A percentile compares a stretch with the other conserved stretches of the same genome.
phyloP scores from a whole-genome alignment of 73 alveolate genomes.

The Tetrahymena malaccensis region DNA sequence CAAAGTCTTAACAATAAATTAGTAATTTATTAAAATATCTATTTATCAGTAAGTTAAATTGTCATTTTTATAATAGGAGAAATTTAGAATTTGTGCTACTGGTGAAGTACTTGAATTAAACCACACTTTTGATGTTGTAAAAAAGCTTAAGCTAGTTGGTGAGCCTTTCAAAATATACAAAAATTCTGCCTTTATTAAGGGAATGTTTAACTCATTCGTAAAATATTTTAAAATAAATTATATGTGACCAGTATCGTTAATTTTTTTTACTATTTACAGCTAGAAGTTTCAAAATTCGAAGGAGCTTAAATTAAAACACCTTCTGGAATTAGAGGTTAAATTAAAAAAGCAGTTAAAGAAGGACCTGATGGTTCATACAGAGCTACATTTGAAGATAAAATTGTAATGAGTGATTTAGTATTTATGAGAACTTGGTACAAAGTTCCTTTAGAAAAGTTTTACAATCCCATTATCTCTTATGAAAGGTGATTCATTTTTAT shows the following conservation, averaged over 20 bases:
- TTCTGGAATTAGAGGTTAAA: constrained; percentile 98
- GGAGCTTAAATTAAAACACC: constrained; percentile 98
- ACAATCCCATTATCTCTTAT: constrained; percentile 75
- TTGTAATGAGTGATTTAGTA: constrained; percentile 95
- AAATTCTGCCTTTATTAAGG: constrained; percentile 98
- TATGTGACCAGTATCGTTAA: neutral
- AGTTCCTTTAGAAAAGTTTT: constrained; percentile 82
- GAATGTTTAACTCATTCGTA: constrained; percentile 92
- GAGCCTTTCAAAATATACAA: constrained; percentile 96
- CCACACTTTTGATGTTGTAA: constrained; percentile 88
- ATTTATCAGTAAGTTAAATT: neutral
- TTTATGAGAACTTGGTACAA: constrained; percentile 95
- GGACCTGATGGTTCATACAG: constrained; percentile 96
- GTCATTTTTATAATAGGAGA: constrained; percentile 4
- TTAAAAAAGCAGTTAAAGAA: constrained; percentile 87
- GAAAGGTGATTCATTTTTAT: neutral
- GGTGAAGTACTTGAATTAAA: constrained; percentile 88
- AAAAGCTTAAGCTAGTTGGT: constrained; percentile 93
- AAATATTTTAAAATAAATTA: neutral
- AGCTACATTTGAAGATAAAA: constrained; percentile 99
- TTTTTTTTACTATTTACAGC: neutral
- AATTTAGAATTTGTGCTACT: constrained; percentile 63
- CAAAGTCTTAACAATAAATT: constrained; percentile 20
- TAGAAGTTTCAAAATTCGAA: constrained; percentile 87
- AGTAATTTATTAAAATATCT: neutral